Evolutionary conservation across 768 basidiomycete genomes (phyloP).

Genomic region (Clathrus columnatus): DNA sequence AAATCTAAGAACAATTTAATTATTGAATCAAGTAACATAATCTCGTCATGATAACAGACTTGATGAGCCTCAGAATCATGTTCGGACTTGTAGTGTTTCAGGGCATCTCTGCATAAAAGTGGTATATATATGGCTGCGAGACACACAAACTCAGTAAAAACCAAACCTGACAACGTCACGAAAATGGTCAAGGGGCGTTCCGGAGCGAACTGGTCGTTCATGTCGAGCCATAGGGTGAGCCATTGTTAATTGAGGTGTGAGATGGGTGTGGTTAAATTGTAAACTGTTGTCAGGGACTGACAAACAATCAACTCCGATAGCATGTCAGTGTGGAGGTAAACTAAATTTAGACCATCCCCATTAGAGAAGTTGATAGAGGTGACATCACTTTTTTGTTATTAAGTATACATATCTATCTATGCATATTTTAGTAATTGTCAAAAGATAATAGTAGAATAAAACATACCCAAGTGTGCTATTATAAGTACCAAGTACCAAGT

Average conservation of each 20-base stretch:
- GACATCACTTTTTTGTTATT: too few species aligned
- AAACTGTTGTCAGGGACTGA: neutral
- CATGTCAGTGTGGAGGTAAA: too few species aligned
- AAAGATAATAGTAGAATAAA: too few species aligned
- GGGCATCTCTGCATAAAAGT: conserved; percentile 47
- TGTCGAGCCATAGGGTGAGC: conserved; percentile 9
- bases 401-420: too few species aligned
- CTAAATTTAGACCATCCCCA: too few species aligned
- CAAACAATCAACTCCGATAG: neutral
- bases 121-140: too few species aligned
- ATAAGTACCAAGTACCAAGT: too few species aligned
- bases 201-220: conserved; percentile 5
- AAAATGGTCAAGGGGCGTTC: conserved; percentile 9
- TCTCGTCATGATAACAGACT: conserved; percentile 30
- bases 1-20: conserved; percentile 43
- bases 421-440: too few species aligned
- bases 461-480: too few species aligned
- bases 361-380: too few species aligned
- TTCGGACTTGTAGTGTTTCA: conserved; percentile 64
- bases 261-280: neutral
- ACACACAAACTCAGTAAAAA: too few species aligned
- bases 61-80: conserved; percentile 85
- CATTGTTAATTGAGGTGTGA: neutral
- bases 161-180: conserved; percentile 10
- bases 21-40: neutral